Base-by-base conservation (phyloP, 2,329 filamentous ascomycete genomes). In the Ophiocordyceps sinensis region DNA sequence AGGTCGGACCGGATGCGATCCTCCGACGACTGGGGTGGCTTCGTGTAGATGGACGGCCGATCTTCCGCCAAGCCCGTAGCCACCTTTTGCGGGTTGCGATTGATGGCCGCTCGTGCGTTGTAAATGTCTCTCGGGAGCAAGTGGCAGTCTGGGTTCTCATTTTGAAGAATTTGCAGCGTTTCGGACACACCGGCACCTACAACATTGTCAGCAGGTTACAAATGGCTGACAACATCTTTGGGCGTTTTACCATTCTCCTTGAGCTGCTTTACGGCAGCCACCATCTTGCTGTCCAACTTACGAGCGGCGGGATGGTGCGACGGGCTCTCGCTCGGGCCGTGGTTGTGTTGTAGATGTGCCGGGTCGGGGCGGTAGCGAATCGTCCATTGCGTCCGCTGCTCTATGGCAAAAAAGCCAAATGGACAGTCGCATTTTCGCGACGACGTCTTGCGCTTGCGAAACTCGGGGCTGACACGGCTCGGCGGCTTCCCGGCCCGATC, bases 341-440 rank as follows among this genome's bases (percentile, higher is more conserved):
- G 77, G 50, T 81, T 81, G 55, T 81, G 77, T 42, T 65, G 58
- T 34, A 79, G 59, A 51, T 80, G 76, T 40, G 64, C 53, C 6
- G 65, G 57, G 45, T 79, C 71, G 2, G 77, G 77, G 5, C 77
- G 71, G 51, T 79, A 80, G 40, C 77, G 68, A 43, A 81, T 71
- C 0, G 75, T 75, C 77, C 77, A 81, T 49, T 80, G 75, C 0
- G 75, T 79, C 44, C 77, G 67, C 51, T 79, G 75, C 55, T 81
- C 77, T 32, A 81, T 76, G 42, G 77, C 77, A 47, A 80, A 81
- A 55, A 81, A 79, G n/a, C 77, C 77, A 54, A 81, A 81, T 28
- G 75, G 74, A 47, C 77, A 81, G 49, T 79, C 76, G 50, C 77
- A 80, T 51, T 81, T 81, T 37, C 77, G 67, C n/a, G 76, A 80